Evolutionary conservation across 2,329 filamentous ascomycete genomes (phyloP).

Genomic region (Fusarium concolor): DNA sequence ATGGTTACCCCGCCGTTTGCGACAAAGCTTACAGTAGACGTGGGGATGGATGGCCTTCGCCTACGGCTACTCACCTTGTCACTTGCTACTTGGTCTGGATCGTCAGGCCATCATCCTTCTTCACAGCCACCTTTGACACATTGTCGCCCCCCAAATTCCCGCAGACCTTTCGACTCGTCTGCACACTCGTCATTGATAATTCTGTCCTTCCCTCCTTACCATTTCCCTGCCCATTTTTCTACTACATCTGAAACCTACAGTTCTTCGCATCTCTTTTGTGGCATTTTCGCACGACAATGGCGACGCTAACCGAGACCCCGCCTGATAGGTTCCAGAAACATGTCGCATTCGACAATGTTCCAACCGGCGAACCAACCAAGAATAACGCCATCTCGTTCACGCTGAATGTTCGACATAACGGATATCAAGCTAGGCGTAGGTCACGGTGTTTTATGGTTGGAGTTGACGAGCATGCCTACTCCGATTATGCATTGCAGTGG

Average conservation of each 20-base stretch:
- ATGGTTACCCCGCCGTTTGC: conserved; percentile 46
- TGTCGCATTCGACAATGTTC: conserved; percentile 71
- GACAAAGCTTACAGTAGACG: conserved; percentile 38
- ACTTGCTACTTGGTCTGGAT: conserved; percentile 38
- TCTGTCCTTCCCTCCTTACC: conserved; percentile 2
- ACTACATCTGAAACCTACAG: conserved; percentile 5
- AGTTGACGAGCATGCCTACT: conserved; percentile 91
- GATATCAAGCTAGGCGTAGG: conserved; percentile 82
- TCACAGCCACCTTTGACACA: conserved; percentile 41
- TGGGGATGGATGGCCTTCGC: conserved; percentile 43
- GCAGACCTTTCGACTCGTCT: conserved; percentile 30
- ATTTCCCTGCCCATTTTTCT: conserved; percentile 3
- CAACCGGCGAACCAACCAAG: conserved; percentile 68
- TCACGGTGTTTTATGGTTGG: conserved; percentile 92
- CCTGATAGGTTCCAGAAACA: conserved; percentile 67
- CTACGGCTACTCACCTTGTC: conserved; percentile 31
- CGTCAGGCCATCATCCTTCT: conserved; percentile 45
- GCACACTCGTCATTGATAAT: conserved; percentile 29
- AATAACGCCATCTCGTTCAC: conserved; percentile 77
- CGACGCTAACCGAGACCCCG: conserved; percentile 57
- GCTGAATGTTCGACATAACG: conserved; percentile 85
- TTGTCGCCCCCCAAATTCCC: conserved; percentile 45
- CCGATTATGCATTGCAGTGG: conserved; percentile 92
- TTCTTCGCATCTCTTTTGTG: conserved; percentile 22
- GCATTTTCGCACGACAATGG: conserved; percentile 50